Evolutionary conservation across 2,329 filamentous ascomycete species (phyloP).

Genomic region (Verticillium dahliae): DNA sequence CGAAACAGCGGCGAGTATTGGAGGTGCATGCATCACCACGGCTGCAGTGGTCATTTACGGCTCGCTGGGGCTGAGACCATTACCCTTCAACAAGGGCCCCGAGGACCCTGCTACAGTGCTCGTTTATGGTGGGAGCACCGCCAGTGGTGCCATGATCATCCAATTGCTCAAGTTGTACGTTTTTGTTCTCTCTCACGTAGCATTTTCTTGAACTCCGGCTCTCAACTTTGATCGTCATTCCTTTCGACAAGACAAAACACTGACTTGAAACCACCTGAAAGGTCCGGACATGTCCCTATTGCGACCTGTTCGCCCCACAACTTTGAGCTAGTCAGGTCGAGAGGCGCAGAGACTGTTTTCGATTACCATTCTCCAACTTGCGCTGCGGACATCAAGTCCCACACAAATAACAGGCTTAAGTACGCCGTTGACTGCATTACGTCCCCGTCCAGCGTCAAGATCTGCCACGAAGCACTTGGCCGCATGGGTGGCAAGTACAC

Average conservation of each 20-base stretch:
- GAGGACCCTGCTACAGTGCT: constrained; percentile 8
- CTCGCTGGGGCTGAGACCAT: constrained; percentile 1
- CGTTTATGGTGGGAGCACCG: constrained; percentile 15
- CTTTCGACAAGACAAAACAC: background rate
- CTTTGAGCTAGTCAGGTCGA: constrained; percentile 26
- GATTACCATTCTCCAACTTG: constrained; percentile 23
- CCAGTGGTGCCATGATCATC: constrained; percentile 14
- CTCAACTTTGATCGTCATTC: too few species aligned
- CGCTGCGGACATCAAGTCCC: constrained; percentile 22
- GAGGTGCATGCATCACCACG: constrained; percentile 8
- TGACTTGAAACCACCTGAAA: too few species aligned
- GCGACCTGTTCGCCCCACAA: constrained; percentile 32
- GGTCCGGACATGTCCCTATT: background rate
- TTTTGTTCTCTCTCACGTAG: background rate
- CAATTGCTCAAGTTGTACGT: constrained; percentile 19
- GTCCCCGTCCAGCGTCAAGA: constrained; percentile 17
- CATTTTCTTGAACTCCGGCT: constrained; percentile 1
- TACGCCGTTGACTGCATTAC: constrained; percentile 32
- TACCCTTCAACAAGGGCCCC: background rate
- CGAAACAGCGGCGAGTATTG: constrained; percentile 10
- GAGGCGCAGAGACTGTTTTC: constrained; percentile 32
- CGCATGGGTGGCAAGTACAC: constrained; percentile 2
- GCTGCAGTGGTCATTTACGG: constrained; percentile 14
- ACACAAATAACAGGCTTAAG: constrained; percentile 27
- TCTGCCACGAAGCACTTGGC: constrained; percentile 31